Evolutionary conservation across 2,329 filamentous ascomycete genomes (phyloP), one percentile per base, ranked within the genome.

Genomic region (Colletotrichum sp.): DNA sequence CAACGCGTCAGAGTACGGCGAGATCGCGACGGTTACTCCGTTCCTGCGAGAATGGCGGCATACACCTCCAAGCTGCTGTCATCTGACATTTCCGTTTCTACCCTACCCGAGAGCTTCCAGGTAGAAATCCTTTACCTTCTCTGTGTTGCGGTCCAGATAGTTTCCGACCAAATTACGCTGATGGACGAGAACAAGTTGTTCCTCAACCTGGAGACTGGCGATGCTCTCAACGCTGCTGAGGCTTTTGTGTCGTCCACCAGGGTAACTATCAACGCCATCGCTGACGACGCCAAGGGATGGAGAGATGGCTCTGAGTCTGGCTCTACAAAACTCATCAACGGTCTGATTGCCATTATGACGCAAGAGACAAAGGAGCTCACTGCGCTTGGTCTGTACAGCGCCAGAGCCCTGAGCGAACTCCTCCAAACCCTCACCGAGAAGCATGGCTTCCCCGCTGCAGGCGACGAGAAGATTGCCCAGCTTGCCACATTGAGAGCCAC

Each of bases 31-130:
- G 94, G 94, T 0, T 91, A 93, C 36, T 95, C 95, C 3, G 87
- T 94, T 70, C 92, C 95, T 1, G 91, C 95, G 16, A 90, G 96
- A 71, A 94, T 98, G 86, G 92, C 93, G 1, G 88, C 93, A 65
- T 98, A 96, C 82, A 90, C 92, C 0, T 87, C 88, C 8, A 89
- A 89, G 65, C 82, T 97, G 1, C 81, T 96, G 0, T 80, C 83
- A 1, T 82, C 84, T 5, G 84, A 85, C 0, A 78, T 89, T 12
- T 79, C 86, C 4, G 71, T 89, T 1, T 78, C 84, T 0, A 79
- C 82, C 0, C 77, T 91, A 0, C 85, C 89, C 1, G 79, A 81
- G 3, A 80, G 85, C 3, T 84, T 86, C 24, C 87, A 88, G 67
- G 82, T 88, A 10, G 89, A 92, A 71, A 79, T 92, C 2, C 68